These are phyloP conservation scores for Garcia nutans DNA, from an alignment of 345 rosid genomes.

Conservation along the genomic window DNA sequence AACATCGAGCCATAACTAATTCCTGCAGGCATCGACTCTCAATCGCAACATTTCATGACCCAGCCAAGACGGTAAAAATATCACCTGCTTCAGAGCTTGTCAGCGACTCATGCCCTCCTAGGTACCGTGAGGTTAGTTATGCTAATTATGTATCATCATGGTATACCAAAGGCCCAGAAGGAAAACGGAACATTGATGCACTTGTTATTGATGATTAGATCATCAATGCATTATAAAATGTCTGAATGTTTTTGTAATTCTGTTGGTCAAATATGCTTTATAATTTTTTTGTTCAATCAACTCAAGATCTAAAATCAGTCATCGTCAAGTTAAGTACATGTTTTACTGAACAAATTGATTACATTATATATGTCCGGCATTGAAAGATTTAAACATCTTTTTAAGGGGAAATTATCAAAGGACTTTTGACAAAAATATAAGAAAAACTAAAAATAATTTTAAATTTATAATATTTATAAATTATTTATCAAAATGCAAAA, in stretches of 20 bases:
- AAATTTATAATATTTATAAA: too few relatives aligned
- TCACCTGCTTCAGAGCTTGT: constrained; percentile 58
- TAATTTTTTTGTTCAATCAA: too few relatives aligned
- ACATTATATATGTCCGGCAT: too few relatives aligned
- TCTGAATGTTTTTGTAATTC: not conserved
- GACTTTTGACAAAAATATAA: too few relatives aligned
- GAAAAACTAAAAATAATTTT: too few relatives aligned
- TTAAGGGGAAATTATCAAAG: too few relatives aligned
- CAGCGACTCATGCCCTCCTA: constrained; percentile 36
- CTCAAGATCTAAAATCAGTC: too few relatives aligned
- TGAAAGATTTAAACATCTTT: too few relatives aligned
- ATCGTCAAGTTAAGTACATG: too few relatives aligned
- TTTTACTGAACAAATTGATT: too few relatives aligned
- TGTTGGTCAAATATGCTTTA: not conserved
- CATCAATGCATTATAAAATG: not conserved
- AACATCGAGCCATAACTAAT: constrained; percentile 75
- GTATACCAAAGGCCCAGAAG: constrained; percentile 81
- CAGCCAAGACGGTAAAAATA: constrained; percentile 55
- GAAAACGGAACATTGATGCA: constrained; percentile 73
- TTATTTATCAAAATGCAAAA: too few relatives aligned
- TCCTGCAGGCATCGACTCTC: constrained; percentile 59
- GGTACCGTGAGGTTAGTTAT: constrained; percentile 51
- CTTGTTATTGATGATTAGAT: constrained; percentile 30
- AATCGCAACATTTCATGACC: constrained; percentile 86
- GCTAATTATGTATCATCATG: constrained; percentile 71